Evolutionary conservation across 148 eudicot species (phyloP).

Genomic region (Dysphania ambrosioides): DNA sequence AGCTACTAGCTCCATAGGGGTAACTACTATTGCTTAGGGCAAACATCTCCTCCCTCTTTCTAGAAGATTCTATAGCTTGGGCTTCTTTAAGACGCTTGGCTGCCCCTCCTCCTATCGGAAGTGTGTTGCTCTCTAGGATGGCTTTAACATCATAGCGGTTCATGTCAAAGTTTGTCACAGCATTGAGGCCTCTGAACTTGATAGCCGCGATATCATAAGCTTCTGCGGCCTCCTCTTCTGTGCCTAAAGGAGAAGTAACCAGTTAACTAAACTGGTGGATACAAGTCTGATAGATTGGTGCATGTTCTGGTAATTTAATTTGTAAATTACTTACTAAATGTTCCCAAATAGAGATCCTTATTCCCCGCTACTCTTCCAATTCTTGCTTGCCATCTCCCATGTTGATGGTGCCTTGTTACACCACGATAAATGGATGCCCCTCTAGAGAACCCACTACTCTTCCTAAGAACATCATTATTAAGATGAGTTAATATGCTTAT

Average conservation of each 20-base stretch:
- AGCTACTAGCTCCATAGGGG: conserved; percentile 34
- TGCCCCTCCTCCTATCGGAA: conserved; percentile 94
- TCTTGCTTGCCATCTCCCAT: conserved; percentile 99
- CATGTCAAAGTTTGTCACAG: conserved; percentile 98
- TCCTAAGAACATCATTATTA: conserved; percentile 41
- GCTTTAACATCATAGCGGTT: conserved; percentile 86
- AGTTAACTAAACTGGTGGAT: background rate
- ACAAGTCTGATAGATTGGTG: background rate
- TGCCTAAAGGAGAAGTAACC: conserved; percentile 37
- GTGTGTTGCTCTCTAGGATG: conserved; percentile 79
- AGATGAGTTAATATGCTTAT: background rate
- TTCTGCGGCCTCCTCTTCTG: conserved; percentile 98
- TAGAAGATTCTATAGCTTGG: conserved; percentile 75
- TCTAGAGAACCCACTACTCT: conserved; percentile 96
- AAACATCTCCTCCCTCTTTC: conserved; percentile 75
- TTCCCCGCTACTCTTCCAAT: conserved; percentile 97
- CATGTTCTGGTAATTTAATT: background rate
- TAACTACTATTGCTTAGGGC: conserved; percentile 42
- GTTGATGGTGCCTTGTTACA: conserved; percentile 98
- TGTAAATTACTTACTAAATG: conserved; percentile 60
- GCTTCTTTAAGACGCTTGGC: conserved; percentile 95
- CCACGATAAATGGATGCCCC: conserved; percentile 99
- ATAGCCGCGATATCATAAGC: conserved; percentile 98
- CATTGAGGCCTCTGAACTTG: conserved; percentile 88
- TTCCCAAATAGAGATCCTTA: conserved; percentile 96